Base-by-base conservation (phyloP, 352 stramenopile genomes). In the Aphanomyces cochlioides region DNA sequence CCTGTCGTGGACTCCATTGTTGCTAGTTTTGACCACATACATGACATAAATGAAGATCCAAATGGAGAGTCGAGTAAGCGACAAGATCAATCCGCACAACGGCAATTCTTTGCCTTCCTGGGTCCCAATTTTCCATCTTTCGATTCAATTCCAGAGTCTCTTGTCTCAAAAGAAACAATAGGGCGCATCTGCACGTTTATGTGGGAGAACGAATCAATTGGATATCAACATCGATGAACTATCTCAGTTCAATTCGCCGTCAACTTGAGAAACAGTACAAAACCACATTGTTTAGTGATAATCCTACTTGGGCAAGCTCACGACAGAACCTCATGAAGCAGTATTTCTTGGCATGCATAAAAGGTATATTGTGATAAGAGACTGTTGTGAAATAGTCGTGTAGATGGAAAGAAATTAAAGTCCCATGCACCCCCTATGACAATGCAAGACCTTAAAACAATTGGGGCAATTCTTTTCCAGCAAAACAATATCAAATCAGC, bases 331-430 rank as follows among this genome's bases (percentile, higher is more conserved):
- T 60, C 15, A 17, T 7, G 8, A 8, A n/a, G n/a, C 7, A 60
- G n/a, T 60, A 40, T 60, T 8, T 60, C n/a, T 40, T 60, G 21
- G 7, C 54, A 15, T 41, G 54, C n/a, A 60, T 60, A 60, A 60
- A 40, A 60, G 54, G 54, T 60, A 17, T 21, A 48, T 15, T 8
- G 43, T 48, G 43, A n/a, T n/a, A n/a, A n/a, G n/a, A n/a, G n/a
- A n/a, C n/a, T n/a, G n/a, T n/a, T n/a, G n/a, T n/a, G n/a, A n/a
- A n/a, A n/a, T n/a, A n/a, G n/a, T n/a, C n/a, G n/a, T n/a, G 8
- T 60, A 60, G 54, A 60, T 40, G 54, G 54, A 40, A 60, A 7
- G 7, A 60, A 60, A 60, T n/a, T 60, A 40, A 60, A 60, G 17
- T 7, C 7, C n/a, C n/a, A n/a, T n/a, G n/a, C n/a, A n/a, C n/a